Base-by-base conservation (phyloP, 257 asterid genomes). In the Solanum chiquidenum region DNA sequence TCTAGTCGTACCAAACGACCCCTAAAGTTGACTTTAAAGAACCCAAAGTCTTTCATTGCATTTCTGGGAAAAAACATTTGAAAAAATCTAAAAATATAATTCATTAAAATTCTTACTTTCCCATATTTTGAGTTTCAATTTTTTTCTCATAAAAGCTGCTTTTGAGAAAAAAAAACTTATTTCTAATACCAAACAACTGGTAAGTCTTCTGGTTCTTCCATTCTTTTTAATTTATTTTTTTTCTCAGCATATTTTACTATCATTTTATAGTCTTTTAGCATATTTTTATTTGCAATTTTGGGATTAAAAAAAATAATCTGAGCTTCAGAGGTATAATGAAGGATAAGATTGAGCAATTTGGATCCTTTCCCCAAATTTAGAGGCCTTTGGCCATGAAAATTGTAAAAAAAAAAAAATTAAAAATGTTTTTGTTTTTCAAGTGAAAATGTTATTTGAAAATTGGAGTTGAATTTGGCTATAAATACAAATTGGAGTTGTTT, bases 361-460 rank as follows among this genome's bases (percentile, higher is more conserved):
- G 0, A 34, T 27, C 8, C 4, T 20, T 34, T 4, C 27, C 40
- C 44, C 23, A 34, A 9, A 73, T 18, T 8, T 33, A 20, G 64
- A 55, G 25, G 2, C 62, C 1, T 0, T 18, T 18, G 0, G 64
- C 64, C n/a, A 55, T 55, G 64, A 20, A 55, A 55, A 55, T 0
- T n/a, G n/a, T n/a, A n/a, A n/a, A n/a, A n/a, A n/a, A n/a, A n/a
- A n/a, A n/a, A n/a, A n/a, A n/a, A n/a, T n/a, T n/a, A n/a, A n/a
- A n/a, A n/a, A n/a, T n/a, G n/a, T n/a, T 55, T 20, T 55, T 18
- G 4, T 2, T 55, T 7, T 55, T 0, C 11, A 0, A 20, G 64
- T 55, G 64, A 20, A 55, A 2, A 55, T 55, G 64, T 18, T 55
- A 55, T 18, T 55, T 55, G 10, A 55, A 55, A 55, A 55, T 20